These are phyloP conservation scores for Plasmodium reichenowi DNA, from an alignment of 169 alveolate genomes.

Conservation along the genomic window DNA sequence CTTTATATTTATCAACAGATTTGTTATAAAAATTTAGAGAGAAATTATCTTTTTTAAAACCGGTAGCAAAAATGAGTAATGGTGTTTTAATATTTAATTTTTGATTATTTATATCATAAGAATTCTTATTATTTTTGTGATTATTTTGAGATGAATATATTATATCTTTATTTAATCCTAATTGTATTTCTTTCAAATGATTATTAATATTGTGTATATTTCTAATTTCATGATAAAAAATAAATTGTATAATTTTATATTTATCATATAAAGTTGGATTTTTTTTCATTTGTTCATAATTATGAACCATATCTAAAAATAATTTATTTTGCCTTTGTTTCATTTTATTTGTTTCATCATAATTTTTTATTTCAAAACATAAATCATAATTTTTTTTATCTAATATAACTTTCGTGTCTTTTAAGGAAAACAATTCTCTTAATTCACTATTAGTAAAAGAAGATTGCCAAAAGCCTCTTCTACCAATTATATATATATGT, in stretches of 20 bases:
- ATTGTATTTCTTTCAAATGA: conserved; percentile 32
- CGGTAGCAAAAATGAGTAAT: conserved; percentile 57
- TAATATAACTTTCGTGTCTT: conserved; percentile 49
- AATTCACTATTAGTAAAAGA: conserved; percentile 65
- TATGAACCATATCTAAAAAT: conserved; percentile 54
- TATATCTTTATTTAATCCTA: conserved; percentile 37
- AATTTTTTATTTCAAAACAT: conserved; percentile 35
- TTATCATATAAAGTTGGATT: conserved; percentile 47
- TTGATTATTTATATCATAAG: not conserved
- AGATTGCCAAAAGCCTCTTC: conserved; percentile 61
- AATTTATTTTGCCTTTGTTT: conserved; percentile 54
- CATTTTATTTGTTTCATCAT: conserved; percentile 46
- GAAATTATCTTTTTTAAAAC: conserved; percentile 57
- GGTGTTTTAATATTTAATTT: conserved; percentile 28
- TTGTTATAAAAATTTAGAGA: conserved; percentile 44
- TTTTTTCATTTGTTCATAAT: conserved; percentile 49
- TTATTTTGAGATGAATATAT: conserved; percentile 1
- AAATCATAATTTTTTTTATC: conserved; percentile 47
- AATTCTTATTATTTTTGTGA: not conserved
- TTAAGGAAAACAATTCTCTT: conserved; percentile 49
- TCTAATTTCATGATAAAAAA: conserved; percentile 46
- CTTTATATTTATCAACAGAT: conserved; percentile 30
- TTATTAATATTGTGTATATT: conserved; percentile 15
- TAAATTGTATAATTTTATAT: conserved; percentile 58
- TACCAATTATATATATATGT: conserved; percentile 53